These are phyloP conservation scores for Ophiostoma quercus DNA, from an alignment of 2,329 filamentous ascomycete genomes.

Conservation along the genomic window DNA sequence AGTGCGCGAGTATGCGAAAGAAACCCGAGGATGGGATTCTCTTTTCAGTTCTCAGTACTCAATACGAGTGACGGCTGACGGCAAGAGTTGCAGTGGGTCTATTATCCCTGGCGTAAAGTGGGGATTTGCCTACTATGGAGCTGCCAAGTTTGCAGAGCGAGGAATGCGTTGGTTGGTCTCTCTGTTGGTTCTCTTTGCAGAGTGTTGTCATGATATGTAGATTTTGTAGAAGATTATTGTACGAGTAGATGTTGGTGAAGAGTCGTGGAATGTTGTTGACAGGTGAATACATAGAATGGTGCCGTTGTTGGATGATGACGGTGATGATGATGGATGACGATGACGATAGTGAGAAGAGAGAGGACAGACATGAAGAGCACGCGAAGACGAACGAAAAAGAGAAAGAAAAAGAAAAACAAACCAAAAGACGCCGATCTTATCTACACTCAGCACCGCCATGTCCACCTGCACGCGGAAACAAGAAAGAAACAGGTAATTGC, in stretches of 20 bases:
- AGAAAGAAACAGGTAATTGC: background rate
- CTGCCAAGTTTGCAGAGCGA: background rate
- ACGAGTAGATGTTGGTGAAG: too few relatives aligned
- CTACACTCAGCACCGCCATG: background rate
- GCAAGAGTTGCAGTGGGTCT: background rate
- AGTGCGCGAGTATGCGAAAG: too few relatives aligned
- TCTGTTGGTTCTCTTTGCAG: too few relatives aligned
- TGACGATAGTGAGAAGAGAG: too few relatives aligned
- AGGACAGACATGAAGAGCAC: background rate
- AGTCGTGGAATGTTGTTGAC: too few relatives aligned
- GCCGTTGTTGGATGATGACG: too few relatives aligned
- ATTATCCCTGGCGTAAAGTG: background rate
- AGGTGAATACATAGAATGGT: too few relatives aligned
- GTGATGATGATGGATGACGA: too few relatives aligned
- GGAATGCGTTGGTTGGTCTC: background rate
- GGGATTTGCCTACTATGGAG: background rate
- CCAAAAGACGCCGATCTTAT: background rate
- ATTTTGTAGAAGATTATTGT: too few relatives aligned
- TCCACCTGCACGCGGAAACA: constrained; percentile 1
- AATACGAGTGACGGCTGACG: background rate
- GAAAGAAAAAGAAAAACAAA: background rate
- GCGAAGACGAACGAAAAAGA: background rate
- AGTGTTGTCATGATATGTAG: too few relatives aligned
- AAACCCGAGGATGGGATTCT: too few relatives aligned
- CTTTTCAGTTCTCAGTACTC: too few relatives aligned